phyloP scores from a whole-genome alignment of 352 stramenopile genomes.

The Pythium oligandrum region DNA sequence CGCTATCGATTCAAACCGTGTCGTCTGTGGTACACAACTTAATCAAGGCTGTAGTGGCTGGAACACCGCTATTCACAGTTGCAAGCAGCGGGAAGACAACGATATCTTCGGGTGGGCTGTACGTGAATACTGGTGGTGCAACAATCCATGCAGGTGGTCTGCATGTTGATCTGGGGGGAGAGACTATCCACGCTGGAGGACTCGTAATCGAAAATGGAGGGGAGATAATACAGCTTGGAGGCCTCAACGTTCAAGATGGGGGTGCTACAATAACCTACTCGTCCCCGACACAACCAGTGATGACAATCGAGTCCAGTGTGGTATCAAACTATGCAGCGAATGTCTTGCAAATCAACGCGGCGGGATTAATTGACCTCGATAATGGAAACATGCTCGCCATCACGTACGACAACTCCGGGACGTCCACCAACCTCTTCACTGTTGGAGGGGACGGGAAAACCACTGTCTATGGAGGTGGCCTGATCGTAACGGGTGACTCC shows the following conservation, averaged over 20 bases:
- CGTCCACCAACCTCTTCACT: too few species aligned
- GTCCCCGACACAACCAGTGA: neutral
- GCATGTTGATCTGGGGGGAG: too few species aligned
- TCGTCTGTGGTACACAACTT: neutral
- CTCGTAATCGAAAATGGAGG: conserved; percentile 12
- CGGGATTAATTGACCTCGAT: too few species aligned
- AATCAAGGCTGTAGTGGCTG: neutral
- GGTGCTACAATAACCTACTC: neutral
- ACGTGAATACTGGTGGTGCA: conserved; percentile 3
- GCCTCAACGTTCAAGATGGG: neutral
- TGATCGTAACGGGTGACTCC: too few species aligned
- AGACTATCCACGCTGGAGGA: too few species aligned
- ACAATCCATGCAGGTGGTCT: conserved; percentile 5
- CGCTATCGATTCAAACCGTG: neutral
- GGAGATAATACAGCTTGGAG: too few species aligned
- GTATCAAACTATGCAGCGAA: neutral
- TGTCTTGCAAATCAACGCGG: neutral
- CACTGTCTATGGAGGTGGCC: too few species aligned
- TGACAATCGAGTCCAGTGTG: neutral
- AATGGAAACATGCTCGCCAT: too few species aligned
- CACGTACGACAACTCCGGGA: too few species aligned
- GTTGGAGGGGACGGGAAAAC: too few species aligned
- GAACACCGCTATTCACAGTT: neutral
- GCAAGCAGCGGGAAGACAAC: neutral
- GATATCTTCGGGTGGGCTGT: neutral